Base-by-base conservation (phyloP, 768 basidiomycete genomes). In the Lentinula sp. region DNA sequence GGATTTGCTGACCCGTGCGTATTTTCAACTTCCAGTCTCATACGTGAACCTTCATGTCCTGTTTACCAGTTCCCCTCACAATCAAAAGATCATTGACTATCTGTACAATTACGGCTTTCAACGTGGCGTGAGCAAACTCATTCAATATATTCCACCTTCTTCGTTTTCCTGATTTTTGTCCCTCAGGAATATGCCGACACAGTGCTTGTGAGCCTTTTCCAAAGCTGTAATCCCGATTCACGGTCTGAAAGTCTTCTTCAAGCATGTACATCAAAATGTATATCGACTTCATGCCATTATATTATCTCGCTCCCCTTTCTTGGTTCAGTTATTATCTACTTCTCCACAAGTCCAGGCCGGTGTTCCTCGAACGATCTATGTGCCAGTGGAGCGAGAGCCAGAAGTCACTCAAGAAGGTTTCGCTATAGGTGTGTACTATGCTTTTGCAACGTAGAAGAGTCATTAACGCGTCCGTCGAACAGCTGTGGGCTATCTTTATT, bases 401-500 rank as follows among this genome's bases (percentile, higher is more conserved):
- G 87, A 91, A 73, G 85, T 95, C 60, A 91, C 89, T 15, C 84
- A 86, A 70, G 91, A 94, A 90, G 90, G 84, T 64, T 90, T 90
- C 72, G 88, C 81, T 66, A 90, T 89, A 76, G 88, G 87, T 90
- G 74, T 51, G 69, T 63, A 10, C 63, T 62, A 48, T 49, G 28
- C 4, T 49, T 61, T 61, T 45, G 62, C 43, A 49, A 54, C 20
- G 62, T 43, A 62, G 56, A 64, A 55, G 57, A 54, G 36, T 53
- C 57, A 61, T 61, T 71, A 62, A 64, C 64, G 58, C 63, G 54
- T 18, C 23, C 58, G 60, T 39, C 64, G 64, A 58, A 51, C 64
- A 90, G 90, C 91, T 54, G 79, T 93, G 62, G 91, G 90, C 55
- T 91, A 89, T 74, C 83, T 90, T 53, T 91, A 91, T 73, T 93